phyloP scores from a whole-genome alignment of 352 stramenopile genomes.

The Globisporangium spinosum region DNA sequence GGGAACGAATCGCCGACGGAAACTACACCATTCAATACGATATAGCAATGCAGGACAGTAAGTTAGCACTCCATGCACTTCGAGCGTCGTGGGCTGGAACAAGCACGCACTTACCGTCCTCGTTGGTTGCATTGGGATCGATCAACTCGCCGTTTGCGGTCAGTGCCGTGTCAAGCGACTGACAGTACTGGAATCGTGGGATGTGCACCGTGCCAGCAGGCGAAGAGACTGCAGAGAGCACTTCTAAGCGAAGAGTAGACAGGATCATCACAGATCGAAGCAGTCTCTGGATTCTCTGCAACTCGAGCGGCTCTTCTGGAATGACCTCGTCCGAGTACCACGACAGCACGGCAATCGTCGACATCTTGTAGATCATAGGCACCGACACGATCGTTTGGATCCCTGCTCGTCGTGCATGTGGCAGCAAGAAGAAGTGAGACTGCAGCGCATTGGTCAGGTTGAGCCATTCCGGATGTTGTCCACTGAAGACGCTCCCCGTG shows the following conservation, averaged over 20 bases:
- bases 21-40: constrained; percentile 31
- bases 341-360: constrained; percentile 70
- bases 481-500: constrained; percentile 67
- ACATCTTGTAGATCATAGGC: constrained; percentile 84
- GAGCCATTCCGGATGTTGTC: constrained; percentile 70
- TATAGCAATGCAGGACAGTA: constrained; percentile 6
- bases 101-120: constrained; percentile 42
- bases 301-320: constrained; percentile 49
- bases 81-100: neutral
- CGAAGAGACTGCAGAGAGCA: constrained; percentile 30
- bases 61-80: neutral
- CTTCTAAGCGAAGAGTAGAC: constrained; percentile 50
- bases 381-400: constrained; percentile 67
- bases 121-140: constrained; percentile 26
- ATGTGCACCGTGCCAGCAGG: constrained; percentile 30
- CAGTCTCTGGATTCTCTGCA: constrained; percentile 69
- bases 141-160: constrained; percentile 69
- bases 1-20: constrained; percentile 46
- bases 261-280: constrained; percentile 68
- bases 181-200: constrained; percentile 74
- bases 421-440: constrained; percentile 71
- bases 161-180: constrained; percentile 68
- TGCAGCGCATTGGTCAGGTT: constrained; percentile 44
- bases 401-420: constrained; percentile 56
- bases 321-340: constrained; percentile 66